phyloP scores from a whole-genome alignment of 768 basidiomycete genomes.

The Boletus sp. region DNA sequence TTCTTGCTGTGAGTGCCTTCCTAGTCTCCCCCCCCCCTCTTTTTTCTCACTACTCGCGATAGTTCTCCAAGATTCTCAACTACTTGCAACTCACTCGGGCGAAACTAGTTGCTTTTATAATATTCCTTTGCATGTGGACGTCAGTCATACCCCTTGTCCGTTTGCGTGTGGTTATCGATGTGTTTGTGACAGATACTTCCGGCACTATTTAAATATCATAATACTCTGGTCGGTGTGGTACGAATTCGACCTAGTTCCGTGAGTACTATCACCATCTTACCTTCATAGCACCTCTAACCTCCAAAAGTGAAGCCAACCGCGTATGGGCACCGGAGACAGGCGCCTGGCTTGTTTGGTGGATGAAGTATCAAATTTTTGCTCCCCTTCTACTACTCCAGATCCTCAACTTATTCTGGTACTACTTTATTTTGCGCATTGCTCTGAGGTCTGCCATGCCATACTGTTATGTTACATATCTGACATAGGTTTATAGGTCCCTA shows the following conservation, averaged over 20 bases:
- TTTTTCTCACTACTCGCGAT: not conserved
- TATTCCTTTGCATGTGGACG: slow-evolving; percentile 79
- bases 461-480: slow-evolving; percentile 5
- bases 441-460: slow-evolving; percentile 50
- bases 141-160: slow-evolving; percentile 38
- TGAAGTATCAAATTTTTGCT: slow-evolving; percentile 75
- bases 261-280: slow-evolving; percentile 28
- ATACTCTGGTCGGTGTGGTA: slow-evolving; percentile 88
- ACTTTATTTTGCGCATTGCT: slow-evolving; percentile 74
- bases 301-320: slow-evolving; percentile 47
- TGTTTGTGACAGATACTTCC: slow-evolving; percentile 67
- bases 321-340: slow-evolving; percentile 61
- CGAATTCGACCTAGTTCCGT: slow-evolving; percentile 77
- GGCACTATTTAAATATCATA: slow-evolving; percentile 83
- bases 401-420: slow-evolving; percentile 94
- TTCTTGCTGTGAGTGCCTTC: slow-evolving; percentile 64
- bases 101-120: slow-evolving; percentile 58
- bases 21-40: not conserved
- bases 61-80: slow-evolving; percentile 86
- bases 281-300: slow-evolving; percentile 1
- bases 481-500: slow-evolving; percentile 45
- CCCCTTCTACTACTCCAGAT: slow-evolving; percentile 74
- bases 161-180: not conserved
- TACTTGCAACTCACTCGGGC: slow-evolving; percentile 70
- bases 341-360: slow-evolving; percentile 70